A percentile compares a stretch with the other conserved stretches of the same genome.
phyloP scores from a whole-genome alignment of 2,329 filamentous ascomycete genomes.

The Amesomyces nigricolor region DNA sequence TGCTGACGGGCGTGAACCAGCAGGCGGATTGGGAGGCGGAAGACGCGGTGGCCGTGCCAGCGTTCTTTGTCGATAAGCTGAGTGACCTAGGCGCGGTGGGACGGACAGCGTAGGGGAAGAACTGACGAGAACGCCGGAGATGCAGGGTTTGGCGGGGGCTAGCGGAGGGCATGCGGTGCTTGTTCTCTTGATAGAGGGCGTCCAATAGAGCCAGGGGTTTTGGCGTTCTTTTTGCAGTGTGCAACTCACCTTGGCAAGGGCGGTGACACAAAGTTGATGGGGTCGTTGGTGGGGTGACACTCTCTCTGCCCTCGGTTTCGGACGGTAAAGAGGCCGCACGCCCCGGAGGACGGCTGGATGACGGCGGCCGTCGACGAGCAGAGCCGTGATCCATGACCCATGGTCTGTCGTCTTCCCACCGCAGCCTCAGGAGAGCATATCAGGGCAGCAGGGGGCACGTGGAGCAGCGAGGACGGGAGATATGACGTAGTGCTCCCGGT shows the following conservation, averaged over 20 bases:
- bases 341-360: too few species aligned
- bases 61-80: constrained; percentile 78
- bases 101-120: background rate
- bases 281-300: background rate
- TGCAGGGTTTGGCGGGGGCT: background rate
- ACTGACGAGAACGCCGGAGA: background rate
- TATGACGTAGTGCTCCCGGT: constrained; percentile 22
- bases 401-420: background rate
- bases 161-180: too few species aligned
- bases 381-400: background rate
- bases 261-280: background rate
- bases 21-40: constrained; percentile 75
- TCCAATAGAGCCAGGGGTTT: background rate
- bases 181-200: background rate
- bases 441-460: constrained; percentile 6
- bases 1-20: constrained; percentile 82
- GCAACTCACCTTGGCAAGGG: too few species aligned
- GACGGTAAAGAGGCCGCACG: too few species aligned
- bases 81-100: constrained; percentile 56
- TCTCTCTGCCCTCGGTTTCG: background rate
- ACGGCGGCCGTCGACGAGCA: too few species aligned
- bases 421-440: background rate
- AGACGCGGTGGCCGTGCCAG: constrained; percentile 64
- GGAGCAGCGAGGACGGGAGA: background rate
- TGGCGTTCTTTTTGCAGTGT: too few species aligned